Base-by-base conservation (phyloP, 805 yeast genomes). In the Barnettozyma pratensis region DNA sequence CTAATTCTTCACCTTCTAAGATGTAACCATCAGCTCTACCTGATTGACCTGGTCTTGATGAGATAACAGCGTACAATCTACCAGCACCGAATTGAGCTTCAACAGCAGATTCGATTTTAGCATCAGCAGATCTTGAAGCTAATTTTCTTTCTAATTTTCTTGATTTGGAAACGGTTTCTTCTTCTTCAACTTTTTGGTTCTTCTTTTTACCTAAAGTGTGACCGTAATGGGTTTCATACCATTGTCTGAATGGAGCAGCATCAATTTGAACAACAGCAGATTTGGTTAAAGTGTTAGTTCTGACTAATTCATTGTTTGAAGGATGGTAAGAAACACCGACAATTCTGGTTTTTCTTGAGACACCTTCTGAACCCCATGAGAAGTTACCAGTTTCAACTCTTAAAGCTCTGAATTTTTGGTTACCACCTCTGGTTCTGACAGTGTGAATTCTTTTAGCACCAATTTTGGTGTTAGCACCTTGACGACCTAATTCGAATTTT, bases 1-100 rank as follows among this genome's bases (percentile, higher is more conserved):
- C 98, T 78, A 94, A 89, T 82, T 94, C 99, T 76, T 94, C 99
- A 80, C 99, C 99, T 84, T 94, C 99, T 76, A 94, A 87, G 80
- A 94, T 86, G 95, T 94, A 94, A 80, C 99, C 99, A 76, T 94
- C 99, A 80, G 90, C 85, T 83, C 99, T 95, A 79, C 99, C 99
- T 64, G 96, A 87, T 85, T 94, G 99, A 78, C 99, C 99, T 76
- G 99, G 99, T 85, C 99, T 90, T 53, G 99, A 94, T 63, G 99
- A 90, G 74, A 94, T 89, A 75, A 81, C 82, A 76, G 99, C 99
- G 83, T 94, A 94, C 70, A 94, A 86, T 80, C 92, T 91, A 83
- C 99, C 99, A 67, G 98, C 90, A 76, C 85, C 85, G 87, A 94
- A 94, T 83, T 94, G 99, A 70, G 92, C 72, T 72, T 89, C 92